phyloP scores from a whole-genome alignment of 176 grass and related monocot species.

The Hyparrhenia diplandra region DNA sequence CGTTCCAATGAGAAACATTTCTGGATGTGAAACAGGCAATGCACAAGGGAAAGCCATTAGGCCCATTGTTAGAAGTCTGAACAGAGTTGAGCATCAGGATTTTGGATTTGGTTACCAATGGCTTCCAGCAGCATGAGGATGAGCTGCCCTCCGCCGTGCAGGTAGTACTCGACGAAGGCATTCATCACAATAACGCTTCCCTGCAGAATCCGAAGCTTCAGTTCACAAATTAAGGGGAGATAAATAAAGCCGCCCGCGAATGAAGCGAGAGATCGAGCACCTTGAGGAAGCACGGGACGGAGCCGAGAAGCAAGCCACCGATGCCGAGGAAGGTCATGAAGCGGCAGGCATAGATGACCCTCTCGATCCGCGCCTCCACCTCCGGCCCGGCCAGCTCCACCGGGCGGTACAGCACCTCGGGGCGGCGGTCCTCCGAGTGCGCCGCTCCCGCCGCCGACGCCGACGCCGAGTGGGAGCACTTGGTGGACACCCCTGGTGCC shows the following conservation, averaged over 20 bases:
- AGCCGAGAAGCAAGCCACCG: conserved; percentile 67
- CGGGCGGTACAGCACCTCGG: background rate
- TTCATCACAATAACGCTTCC: conserved; percentile 65
- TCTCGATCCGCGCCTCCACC: conserved; percentile 43
- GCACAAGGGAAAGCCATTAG: conserved; percentile 9
- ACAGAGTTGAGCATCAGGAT: background rate
- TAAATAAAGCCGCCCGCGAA: no score
- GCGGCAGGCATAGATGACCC: conserved; percentile 59
- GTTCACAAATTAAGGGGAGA: background rate
- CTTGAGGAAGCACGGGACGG: conserved; percentile 74
- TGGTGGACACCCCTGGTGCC: background rate
- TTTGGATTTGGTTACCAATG: conserved; percentile 53
- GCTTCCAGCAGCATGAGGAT: conserved; percentile 77
- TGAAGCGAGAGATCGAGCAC: conserved; percentile 1
- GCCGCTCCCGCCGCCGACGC: background rate
- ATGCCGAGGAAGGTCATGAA: conserved; percentile 80
- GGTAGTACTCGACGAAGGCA: conserved; percentile 61
- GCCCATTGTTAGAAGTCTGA: background rate
- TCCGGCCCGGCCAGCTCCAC: background rate
- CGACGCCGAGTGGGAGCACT: conserved; percentile 13
- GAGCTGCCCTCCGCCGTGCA: conserved; percentile 43
- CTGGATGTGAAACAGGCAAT: conserved; percentile 31
- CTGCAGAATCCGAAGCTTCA: conserved; percentile 7
- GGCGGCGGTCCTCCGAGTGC: conserved; percentile 3
- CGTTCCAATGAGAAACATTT: conserved; percentile 80